Evolutionary conservation across 1,284 basidiomycete genomes (phyloP).

Genomic region (Neolentinus lepideus): DNA sequence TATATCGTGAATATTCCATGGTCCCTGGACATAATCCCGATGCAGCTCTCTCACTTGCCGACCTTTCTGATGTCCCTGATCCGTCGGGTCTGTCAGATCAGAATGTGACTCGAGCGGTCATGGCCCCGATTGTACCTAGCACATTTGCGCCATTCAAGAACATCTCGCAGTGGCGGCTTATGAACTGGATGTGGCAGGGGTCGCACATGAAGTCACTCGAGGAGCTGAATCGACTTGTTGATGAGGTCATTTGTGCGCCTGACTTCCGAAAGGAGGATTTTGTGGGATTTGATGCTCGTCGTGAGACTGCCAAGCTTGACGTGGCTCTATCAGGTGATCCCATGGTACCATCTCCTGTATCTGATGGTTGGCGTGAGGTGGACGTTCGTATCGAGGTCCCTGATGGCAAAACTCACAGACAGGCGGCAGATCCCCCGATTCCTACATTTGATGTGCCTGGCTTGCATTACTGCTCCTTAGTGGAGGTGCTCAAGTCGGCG

Average conservation of each 20-base stretch:
- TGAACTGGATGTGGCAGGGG: slow-evolving; percentile 9
- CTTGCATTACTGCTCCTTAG: slow-evolving; percentile 10
- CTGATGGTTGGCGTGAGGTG: slow-evolving; percentile 12
- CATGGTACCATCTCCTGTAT: neutral
- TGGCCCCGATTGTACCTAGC: too few species aligned
- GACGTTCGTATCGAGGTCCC: slow-evolving; percentile 13
- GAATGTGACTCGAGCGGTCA: too few species aligned
- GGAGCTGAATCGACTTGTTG: slow-evolving; percentile 14
- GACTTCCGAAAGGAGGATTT: slow-evolving; percentile 14
- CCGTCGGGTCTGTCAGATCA: neutral
- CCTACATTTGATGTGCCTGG: slow-evolving; percentile 7
- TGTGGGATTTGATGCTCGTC: slow-evolving; percentile 4
- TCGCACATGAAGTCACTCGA: slow-evolving; percentile 7
- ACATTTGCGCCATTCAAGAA: slow-evolving; percentile 12
- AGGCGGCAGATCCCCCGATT: neutral
- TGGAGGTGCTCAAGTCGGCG: slow-evolving; percentile 9
- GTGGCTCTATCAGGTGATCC: neutral
- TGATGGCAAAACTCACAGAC: neutral
- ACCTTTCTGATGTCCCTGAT: neutral
- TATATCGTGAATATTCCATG: neutral
- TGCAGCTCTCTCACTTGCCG: neutral
- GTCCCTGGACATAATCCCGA: neutral
- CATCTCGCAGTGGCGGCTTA: slow-evolving; percentile 11
- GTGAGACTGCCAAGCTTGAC: slow-evolving; percentile 9
- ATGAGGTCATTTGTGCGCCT: slow-evolving; percentile 11